Evolutionary conservation across 2,329 filamentous ascomycete genomes (phyloP).

Genomic region (Apiospora aurea): DNA sequence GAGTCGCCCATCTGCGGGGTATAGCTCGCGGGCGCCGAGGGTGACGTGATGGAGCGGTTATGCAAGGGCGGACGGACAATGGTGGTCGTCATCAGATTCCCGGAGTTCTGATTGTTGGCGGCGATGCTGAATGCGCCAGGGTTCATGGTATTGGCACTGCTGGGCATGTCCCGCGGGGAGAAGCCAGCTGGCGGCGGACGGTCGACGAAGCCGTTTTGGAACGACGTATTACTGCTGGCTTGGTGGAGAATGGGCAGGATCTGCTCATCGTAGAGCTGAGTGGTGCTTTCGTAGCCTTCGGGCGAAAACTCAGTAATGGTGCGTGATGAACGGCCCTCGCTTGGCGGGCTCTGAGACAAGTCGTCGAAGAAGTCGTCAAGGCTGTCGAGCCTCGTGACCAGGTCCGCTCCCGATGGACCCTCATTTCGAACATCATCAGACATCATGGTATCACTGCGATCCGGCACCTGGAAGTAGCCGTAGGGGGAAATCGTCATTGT

Average conservation of each 20-base stretch:
- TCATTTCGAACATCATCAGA: constrained; percentile 81
- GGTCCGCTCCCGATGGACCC: constrained; percentile 75
- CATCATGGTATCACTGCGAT: constrained; percentile 89
- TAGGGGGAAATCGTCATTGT: constrained; percentile 87
- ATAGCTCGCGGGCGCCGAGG: constrained; percentile 65
- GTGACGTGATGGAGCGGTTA: constrained; percentile 84
- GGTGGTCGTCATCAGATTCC: constrained; percentile 43
- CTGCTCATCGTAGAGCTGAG: constrained; percentile 90
- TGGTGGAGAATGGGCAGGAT: constrained; percentile 90
- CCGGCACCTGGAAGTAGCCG: constrained; percentile 75
- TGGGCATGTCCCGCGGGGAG: constrained; percentile 65
- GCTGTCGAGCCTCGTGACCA: constrained; percentile 81
- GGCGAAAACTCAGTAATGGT: constrained; percentile 71
- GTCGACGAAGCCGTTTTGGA: constrained; percentile 90
- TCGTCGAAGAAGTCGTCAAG: constrained; percentile 86
- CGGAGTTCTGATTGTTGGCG: constrained; percentile 22
- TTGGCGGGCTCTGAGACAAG: constrained; percentile 64
- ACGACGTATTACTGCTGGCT: constrained; percentile 79
- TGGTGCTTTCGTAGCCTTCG: constrained; percentile 74
- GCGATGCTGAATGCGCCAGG: constrained; percentile 61
- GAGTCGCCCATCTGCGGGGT: constrained; percentile 63
- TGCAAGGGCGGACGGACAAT: constrained; percentile 71
- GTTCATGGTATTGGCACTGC: constrained; percentile 63
- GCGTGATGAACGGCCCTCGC: constrained; percentile 66
- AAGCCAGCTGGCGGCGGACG: constrained; percentile 54